Evolutionary conservation across 768 basidiomycete genomes (phyloP).

Genomic region (Termitomyces sp.): DNA sequence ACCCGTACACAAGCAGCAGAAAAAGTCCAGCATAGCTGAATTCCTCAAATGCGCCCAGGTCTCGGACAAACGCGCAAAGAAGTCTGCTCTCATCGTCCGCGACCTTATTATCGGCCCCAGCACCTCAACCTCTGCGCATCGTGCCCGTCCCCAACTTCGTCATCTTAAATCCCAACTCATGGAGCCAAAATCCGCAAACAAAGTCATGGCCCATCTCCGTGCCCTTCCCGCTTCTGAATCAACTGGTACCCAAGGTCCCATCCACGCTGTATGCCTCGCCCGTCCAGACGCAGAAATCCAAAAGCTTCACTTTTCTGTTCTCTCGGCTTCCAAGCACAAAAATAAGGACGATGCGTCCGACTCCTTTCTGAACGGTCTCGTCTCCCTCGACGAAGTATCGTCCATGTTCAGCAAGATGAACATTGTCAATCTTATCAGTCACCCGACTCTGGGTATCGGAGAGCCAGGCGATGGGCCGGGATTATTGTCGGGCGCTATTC

Average conservation of each 20-base stretch:
- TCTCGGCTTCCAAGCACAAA: constrained; percentile 24
- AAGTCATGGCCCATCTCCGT: constrained; percentile 68
- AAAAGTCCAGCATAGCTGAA: constrained; percentile 31
- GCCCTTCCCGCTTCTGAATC: constrained; percentile 50
- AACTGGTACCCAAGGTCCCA: constrained; percentile 38
- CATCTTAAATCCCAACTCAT: constrained; percentile 68
- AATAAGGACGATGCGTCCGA: background rate
- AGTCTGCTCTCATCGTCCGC: constrained; percentile 61
- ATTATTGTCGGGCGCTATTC: constrained; percentile 69
- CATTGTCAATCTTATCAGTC: constrained; percentile 53
- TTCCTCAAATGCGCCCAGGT: constrained; percentile 29
- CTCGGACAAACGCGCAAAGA: constrained; percentile 57
- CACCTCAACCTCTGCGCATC: constrained; percentile 22
- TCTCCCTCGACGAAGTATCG: constrained; percentile 47
- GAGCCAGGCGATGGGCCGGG: constrained; percentile 68
- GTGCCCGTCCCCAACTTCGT: constrained; percentile 49
- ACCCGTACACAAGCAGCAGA: constrained; percentile 33
- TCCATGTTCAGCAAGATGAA: constrained; percentile 55
- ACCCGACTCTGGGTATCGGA: constrained; percentile 69
- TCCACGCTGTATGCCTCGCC: constrained; percentile 75
- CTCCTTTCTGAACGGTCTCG: constrained; percentile 37
- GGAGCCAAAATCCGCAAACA: constrained; percentile 63
- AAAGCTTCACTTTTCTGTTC: constrained; percentile 50
- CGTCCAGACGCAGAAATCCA: constrained; percentile 61
- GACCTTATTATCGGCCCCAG: constrained; percentile 62